A percentile compares a stretch with the other conserved stretches of the same genome.
phyloP scores from a whole-genome alignment of 495 filamentous ascomycete genomes.

The Echria macrotheca region DNA sequence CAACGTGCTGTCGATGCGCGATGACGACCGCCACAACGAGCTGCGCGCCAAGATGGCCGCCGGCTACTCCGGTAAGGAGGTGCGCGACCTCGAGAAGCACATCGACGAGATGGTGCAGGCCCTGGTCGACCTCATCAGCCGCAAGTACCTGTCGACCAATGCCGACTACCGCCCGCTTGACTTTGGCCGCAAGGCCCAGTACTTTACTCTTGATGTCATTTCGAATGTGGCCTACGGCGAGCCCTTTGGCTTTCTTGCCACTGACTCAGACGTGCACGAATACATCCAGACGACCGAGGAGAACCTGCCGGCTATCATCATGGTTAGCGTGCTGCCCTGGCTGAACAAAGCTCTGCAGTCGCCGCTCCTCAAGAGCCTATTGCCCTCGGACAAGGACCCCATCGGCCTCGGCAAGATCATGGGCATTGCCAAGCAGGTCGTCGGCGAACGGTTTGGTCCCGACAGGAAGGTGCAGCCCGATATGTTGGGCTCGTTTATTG shows the following conservation, averaged over 20 bases:
- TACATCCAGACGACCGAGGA: constrained; percentile 20
- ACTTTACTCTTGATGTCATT: constrained; percentile 61
- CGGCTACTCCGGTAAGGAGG: constrained; percentile 18
- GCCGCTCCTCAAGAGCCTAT: constrained; percentile 33
- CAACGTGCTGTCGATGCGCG: constrained; percentile 29
- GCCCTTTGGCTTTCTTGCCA: constrained; percentile 56
- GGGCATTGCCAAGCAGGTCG: constrained; percentile 29
- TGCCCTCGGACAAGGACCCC: constrained; percentile 51
- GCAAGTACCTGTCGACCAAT: constrained; percentile 45
- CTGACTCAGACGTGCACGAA: constrained; percentile 50
- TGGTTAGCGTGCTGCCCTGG: constrained; percentile 2
- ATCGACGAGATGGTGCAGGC: constrained; percentile 32
- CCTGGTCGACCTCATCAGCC: constrained; percentile 35
- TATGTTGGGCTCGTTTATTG: constrained; percentile 37
- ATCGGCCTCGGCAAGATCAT: constrained; percentile 37
- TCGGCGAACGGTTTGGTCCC: constrained; percentile 28
- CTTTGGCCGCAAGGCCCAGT: constrained; percentile 40
- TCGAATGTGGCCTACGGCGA: constrained; percentile 57
- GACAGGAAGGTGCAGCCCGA: constrained; percentile 22
- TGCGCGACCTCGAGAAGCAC: constrained; percentile 6
- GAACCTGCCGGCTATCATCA: constrained; percentile 14
- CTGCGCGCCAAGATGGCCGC: constrained; percentile 30
- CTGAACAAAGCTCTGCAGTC: not conserved
- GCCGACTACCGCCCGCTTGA: constrained; percentile 50
- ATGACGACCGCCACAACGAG: constrained; percentile 20